A percentile compares a stretch with the other conserved stretches of the same genome.
phyloP scores from a whole-genome alignment of 2,329 filamentous ascomycete species.

The Aspergillus sp. region DNA sequence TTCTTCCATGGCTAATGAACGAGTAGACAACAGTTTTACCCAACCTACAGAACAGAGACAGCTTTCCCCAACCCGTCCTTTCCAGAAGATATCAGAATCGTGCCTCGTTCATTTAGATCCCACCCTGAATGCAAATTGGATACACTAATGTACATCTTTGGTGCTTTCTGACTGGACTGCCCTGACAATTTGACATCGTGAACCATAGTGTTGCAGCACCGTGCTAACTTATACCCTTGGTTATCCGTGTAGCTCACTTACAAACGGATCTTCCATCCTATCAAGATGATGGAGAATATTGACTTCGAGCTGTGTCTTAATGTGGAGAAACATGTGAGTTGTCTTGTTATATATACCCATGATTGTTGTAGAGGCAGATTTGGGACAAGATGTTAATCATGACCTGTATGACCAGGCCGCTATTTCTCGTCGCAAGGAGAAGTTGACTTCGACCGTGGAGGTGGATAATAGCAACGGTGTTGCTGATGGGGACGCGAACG shows the following conservation, averaged over 20 bases:
- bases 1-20: too few relatives aligned
- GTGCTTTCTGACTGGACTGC: background rate
- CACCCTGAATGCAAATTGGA: background rate
- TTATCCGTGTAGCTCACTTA: background rate
- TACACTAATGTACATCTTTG: background rate
- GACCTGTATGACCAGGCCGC: background rate
- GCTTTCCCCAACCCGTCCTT: background rate
- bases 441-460: background rate
- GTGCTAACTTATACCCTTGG: background rate
- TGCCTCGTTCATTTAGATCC: background rate
- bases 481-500: too few relatives aligned
- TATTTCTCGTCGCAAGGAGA: background rate
- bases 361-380: too few relatives aligned
- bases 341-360: background rate
- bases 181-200: too few relatives aligned
- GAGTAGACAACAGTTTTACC: too few relatives aligned
- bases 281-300: conserved; percentile 12
- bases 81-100: background rate
- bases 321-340: conserved; percentile 10
- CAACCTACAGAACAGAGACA: too few relatives aligned
- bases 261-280: background rate
- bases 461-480: too few relatives aligned
- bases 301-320: conserved; percentile 14
- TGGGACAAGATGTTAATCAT: background rate
- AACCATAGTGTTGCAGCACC: too few relatives aligned